A percentile compares a stretch with the other conserved stretches of the same genome.
Conservation (phyloP, 2,329 filamentous ascomycete genomes). For the Diaporthe nobilis region DNA sequence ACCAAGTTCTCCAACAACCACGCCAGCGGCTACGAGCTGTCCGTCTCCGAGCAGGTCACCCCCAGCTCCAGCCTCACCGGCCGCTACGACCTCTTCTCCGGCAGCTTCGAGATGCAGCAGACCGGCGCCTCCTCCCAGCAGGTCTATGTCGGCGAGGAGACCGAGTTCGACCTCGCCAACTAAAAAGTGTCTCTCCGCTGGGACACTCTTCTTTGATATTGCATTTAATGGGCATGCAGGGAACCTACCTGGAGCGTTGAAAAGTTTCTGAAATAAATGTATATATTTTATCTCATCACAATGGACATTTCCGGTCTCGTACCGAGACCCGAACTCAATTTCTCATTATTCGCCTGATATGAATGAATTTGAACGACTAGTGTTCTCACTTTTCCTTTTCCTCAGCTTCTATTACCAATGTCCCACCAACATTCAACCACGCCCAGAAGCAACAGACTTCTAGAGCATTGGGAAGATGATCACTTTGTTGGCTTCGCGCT, state of each 20-base stretch:
- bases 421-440: neutral
- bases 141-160: slow-evolving; percentile 50
- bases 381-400: fast-evolving
- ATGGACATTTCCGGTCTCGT: slow-evolving; percentile 3
- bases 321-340: slow-evolving; percentile 19
- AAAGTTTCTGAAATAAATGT: slow-evolving; percentile 13
- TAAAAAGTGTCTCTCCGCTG: neutral
- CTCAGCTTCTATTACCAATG: neutral
- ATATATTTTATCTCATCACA: neutral
- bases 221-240: slow-evolving; percentile 19
- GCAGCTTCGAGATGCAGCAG: slow-evolving; percentile 43
- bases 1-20: slow-evolving; percentile 38
- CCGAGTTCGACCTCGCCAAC: slow-evolving; percentile 43
- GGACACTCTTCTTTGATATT: neutral
- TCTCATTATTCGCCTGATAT: neutral
- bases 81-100: slow-evolving; percentile 47
- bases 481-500: too few species aligned
- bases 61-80: slow-evolving; percentile 47
- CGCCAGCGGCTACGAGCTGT: slow-evolving; percentile 46
- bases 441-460: too few species aligned
- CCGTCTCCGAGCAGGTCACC: slow-evolving; percentile 48
- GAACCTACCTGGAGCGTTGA: slow-evolving; percentile 7
- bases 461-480: too few species aligned
- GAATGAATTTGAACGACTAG: neutral
- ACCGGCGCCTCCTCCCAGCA: slow-evolving; percentile 44